phyloP scores from a whole-genome alignment of 169 alveolate species.

The Plasmodium sp. region DNA sequence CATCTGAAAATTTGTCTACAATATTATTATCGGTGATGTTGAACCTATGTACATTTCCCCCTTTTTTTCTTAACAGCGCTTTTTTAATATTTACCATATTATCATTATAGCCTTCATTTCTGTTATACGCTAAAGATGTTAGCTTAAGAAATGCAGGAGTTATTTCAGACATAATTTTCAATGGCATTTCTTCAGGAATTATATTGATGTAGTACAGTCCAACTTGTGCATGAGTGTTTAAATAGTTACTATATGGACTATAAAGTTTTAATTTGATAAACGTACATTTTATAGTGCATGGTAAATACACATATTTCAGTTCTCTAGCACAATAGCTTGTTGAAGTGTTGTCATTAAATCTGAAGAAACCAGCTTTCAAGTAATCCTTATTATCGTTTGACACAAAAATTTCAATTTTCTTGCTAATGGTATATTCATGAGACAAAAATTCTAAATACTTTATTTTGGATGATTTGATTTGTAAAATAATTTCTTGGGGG shows the following conservation, averaged over 20 bases:
- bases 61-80: constrained; percentile 25
- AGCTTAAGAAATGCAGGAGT: constrained; percentile 30
- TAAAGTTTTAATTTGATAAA: constrained; percentile 56
- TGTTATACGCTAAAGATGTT: constrained; percentile 20
- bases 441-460: constrained; percentile 70
- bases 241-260: constrained; percentile 36
- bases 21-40: not conserved
- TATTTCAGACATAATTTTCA: constrained; percentile 22
- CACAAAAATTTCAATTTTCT: constrained; percentile 70
- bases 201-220: constrained; percentile 61
- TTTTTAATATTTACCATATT: constrained; percentile 16
- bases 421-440: constrained; percentile 68
- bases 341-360: constrained; percentile 71
- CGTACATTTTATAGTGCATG: constrained; percentile 71
- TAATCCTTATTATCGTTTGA: constrained; percentile 65
- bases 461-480: constrained; percentile 59
- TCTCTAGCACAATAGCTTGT: constrained; percentile 73
- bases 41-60: not conserved
- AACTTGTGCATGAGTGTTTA: constrained; percentile 60
- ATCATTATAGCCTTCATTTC: constrained; percentile 25
- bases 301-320: constrained; percentile 74
- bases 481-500: constrained; percentile 70
- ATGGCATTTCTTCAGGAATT: constrained; percentile 62
- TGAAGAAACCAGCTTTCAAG: constrained; percentile 67
- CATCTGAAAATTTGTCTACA: not conserved